Base-by-base conservation (phyloP, 768 basidiomycete species). In the Clitopilus hobsonii region DNA sequence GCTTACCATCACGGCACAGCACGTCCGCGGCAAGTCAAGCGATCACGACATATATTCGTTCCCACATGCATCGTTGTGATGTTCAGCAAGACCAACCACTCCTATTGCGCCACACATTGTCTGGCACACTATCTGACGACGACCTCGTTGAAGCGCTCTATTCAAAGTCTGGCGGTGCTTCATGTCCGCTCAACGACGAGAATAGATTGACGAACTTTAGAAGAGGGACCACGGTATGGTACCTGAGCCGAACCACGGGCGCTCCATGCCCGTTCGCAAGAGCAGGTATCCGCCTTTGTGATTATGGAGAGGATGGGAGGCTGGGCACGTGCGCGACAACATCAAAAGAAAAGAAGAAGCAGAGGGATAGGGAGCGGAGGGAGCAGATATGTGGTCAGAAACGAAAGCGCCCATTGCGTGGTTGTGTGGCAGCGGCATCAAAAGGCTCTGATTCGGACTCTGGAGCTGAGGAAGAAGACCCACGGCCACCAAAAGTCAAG, bases 211-310 rank as follows among this genome's bases (percentile, higher is more conserved):
- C 89, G 18, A 89, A 88, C 67, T 91, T 89, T 64, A 78, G 89
- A 54, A 79, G 84, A 29, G 89, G 89, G 26, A 91, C 89, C 41
- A 81, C 82, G 63, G 88, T 91, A 14, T 91, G 88, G 88, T 91
- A 90, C 67, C 76, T 91, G 56, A 84, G 83, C 65, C 80, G 82
- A 60, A 86, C 86, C 16, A 83, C 88, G 7, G 89, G 89, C 50
- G 79, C 84, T 5, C 82, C 85, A 0, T 91, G 89, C 68, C 89
- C 89, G 4, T 91, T 91, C 65, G 72, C 85, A 5, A 76, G 83
- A 55, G 85, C 80, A 1, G 87, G 88, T n/a, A 86, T 91, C 50
- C 76, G 83, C 30, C 77, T 89, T 2, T 86, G 80, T 65, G 83
- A 89, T 45, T 88, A 88, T 65, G 74, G 72, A 18, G 80, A 83